phyloP scores from a whole-genome alignment of 768 basidiomycete species.

The Hericium rajendrae region DNA sequence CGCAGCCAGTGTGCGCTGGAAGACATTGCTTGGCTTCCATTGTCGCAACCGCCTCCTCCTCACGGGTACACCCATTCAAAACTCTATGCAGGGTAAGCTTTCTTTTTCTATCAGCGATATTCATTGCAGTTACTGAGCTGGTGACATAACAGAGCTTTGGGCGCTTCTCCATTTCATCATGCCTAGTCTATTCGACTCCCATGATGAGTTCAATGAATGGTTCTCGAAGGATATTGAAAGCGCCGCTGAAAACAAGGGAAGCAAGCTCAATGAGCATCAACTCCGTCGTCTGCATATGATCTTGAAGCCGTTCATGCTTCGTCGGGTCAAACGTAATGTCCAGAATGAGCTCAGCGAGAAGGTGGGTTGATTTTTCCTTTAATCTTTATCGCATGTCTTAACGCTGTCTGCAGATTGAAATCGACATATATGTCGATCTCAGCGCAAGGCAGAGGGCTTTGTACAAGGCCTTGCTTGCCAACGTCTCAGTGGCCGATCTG shows the following conservation, averaged over 20 bases:
- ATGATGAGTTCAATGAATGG: conserved; percentile 99
- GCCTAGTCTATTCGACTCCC: conserved; percentile 97
- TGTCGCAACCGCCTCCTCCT: conserved; percentile 91
- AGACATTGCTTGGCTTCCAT: conserved; percentile 89
- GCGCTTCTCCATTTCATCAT: conserved; percentile 98
- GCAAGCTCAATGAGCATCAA: conserved; percentile 91
- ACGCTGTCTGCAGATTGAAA: conserved; percentile 66
- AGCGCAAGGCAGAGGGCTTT: conserved; percentile 86
- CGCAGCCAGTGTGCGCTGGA: conserved; percentile 93
- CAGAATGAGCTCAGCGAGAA: conserved; percentile 99
- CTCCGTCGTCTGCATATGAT: conserved; percentile 96
- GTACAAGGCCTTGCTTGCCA: conserved; percentile 83
- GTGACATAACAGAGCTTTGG: conserved; percentile 72
- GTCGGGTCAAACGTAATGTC: conserved; percentile 96
- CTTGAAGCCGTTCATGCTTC: conserved; percentile 96
- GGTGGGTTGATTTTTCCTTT: conserved; percentile 35
- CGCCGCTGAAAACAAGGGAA: conserved; percentile 83
- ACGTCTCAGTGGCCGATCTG: conserved; percentile 91
- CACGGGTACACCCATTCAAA: conserved; percentile 98
- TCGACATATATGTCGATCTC: conserved; percentile 89
- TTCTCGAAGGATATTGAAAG: conserved; percentile 99
- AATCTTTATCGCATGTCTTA: not conserved
- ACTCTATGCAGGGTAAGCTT: conserved; percentile 90
- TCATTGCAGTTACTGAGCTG: not conserved
- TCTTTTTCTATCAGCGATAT: not conserved